Conservation (phyloP, 257 asterid species). For the Solanum arcanum region DNA sequence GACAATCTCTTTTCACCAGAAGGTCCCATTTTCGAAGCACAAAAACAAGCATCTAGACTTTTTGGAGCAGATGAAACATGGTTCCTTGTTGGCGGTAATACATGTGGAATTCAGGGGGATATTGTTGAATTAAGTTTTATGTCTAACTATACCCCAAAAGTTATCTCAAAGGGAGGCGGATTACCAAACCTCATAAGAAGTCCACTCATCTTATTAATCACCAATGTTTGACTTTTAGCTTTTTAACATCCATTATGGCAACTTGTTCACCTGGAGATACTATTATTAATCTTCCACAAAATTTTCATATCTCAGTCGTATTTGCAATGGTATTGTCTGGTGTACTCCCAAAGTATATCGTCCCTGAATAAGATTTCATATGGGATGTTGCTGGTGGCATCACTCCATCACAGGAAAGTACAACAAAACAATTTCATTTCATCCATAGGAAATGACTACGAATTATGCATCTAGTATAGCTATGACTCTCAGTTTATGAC, state of each 20-base stretch:
- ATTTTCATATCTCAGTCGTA: constrained; percentile 65
- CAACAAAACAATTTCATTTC: background rate
- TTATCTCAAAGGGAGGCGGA: too few species aligned
- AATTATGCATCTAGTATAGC: background rate
- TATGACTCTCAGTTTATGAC: background rate
- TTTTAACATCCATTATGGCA: constrained; percentile 33
- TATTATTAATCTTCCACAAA: constrained; percentile 54
- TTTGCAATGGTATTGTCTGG: constrained; percentile 73
- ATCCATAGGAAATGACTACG: background rate
- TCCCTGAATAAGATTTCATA: constrained; percentile 47
- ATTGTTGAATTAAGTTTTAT: too few species aligned
- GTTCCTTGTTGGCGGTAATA: constrained; percentile 87
- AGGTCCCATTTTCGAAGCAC: constrained; percentile 76
- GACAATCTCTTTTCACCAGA: constrained; percentile 66
- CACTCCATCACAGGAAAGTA: constrained; percentile 41
- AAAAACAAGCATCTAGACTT: constrained; percentile 55
- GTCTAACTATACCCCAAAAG: too few species aligned
- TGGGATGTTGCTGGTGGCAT: constrained; percentile 79
- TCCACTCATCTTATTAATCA: too few species aligned
- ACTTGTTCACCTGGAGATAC: constrained; percentile 66
- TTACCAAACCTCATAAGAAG: too few species aligned
- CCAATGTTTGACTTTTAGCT: too few species aligned
- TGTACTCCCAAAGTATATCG: constrained; percentile 52
- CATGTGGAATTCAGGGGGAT: constrained; percentile 68
- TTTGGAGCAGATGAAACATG: constrained; percentile 89